Evolutionary conservation across 257 asterid species (phyloP), one percentile per base, ranked within the genome.

Genomic region (Nicotiana tabacum): DNA sequence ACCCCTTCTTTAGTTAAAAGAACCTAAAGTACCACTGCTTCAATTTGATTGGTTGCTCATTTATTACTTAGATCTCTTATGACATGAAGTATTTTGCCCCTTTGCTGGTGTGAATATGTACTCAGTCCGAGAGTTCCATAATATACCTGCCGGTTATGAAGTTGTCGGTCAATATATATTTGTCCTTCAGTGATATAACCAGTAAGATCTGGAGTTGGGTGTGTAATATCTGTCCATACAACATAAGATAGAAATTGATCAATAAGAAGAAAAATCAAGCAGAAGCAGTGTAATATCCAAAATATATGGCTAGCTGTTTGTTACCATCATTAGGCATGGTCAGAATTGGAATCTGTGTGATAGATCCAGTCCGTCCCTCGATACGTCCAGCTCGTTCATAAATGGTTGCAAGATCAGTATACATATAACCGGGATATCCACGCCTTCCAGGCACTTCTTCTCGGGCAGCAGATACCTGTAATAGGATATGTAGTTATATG

Each of bases 121-220:
- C 65, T 18, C 65, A 58, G 65, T 18, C 65, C 3, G 29, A 58
- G 30, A 60, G 51, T 9, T 8, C 51, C 51, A 43, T 43, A 43
- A 43, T 43, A 43, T 39, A 89, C 92, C 92, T 89, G 92, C 11
- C 92, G 84, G 83, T 89, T 89, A 13, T 87, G 70, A 82, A 96
- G 98, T 89, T 96, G 99, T 84, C 99, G 90, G 90, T 96, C 99
- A 69, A 96, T 93, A 76, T 96, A 96, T 86, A 96, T 93, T 92
- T 96, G 99, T 69, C 99, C 99, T 86, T 96, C 99, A 2, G 99
- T 96, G 87, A 96, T 96, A 84, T 96, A 96, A 77, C 99, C 99
- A 2, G 99, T 94, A 83, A 96, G 97, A 96, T 96, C 99, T 80
- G 99, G 99, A 76, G 99, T 96, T 77, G 99, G 99, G 90, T 96